Conservation (phyloP, 1,139 yeast species). For the Pichia sp. region DNA sequence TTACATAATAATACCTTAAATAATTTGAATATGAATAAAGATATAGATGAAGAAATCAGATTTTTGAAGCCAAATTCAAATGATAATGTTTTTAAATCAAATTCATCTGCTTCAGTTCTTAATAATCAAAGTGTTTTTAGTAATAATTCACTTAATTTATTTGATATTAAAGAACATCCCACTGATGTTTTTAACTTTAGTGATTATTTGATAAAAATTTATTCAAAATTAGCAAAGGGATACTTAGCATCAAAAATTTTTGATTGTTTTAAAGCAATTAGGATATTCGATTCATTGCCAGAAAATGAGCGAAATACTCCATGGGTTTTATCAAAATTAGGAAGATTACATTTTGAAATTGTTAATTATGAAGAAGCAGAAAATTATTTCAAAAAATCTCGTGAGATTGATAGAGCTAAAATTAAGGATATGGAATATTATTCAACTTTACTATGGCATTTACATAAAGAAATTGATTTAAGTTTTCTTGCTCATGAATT, state of each 20-base stretch:
- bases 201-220: slow-evolving; percentile 43
- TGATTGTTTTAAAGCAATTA: slow-evolving; percentile 77
- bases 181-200: slow-evolving; percentile 7
- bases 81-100: not conserved
- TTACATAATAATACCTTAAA: slow-evolving; percentile 7
- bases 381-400: slow-evolving; percentile 52
- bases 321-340: slow-evolving; percentile 78
- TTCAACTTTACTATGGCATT: slow-evolving; percentile 90
- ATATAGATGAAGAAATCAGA: not conserved
- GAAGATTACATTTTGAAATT: slow-evolving; percentile 78
- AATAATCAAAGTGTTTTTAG: no score
- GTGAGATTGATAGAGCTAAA: slow-evolving; percentile 73
- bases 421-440: slow-evolving; percentile 85
- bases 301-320: slow-evolving; percentile 67
- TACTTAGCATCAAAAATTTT: slow-evolving; percentile 58
- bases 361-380: slow-evolving; percentile 80
- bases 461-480: slow-evolving; percentile 74
- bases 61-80: no score
- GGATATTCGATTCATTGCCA: slow-evolving; percentile 59
- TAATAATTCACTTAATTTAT: no score
- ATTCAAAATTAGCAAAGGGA: slow-evolving; percentile 59
- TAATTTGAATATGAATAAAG: not conserved
- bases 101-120: no score
- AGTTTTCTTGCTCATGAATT: slow-evolving; percentile 79
- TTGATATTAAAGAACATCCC: slow-evolving; percentile 1